These are phyloP conservation scores for Phalaenopsis aphrodite DNA, from an alignment of 106 monocot species.

Conservation along the genomic window DNA sequence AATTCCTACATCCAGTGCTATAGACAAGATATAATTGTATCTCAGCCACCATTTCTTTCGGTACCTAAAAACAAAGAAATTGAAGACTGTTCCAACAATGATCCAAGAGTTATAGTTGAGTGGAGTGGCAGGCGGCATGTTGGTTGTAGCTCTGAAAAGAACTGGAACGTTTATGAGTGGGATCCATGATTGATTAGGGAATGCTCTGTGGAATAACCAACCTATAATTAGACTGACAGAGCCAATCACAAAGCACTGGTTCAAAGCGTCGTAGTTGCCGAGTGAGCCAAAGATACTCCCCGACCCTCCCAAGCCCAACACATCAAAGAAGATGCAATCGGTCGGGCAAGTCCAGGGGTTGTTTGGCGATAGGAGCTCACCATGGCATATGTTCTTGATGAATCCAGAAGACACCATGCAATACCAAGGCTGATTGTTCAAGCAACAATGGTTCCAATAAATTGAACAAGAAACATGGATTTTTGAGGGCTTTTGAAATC, in stretches of 20 bases:
- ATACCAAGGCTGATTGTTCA: conserved; percentile 69
- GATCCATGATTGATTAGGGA: conserved; percentile 67
- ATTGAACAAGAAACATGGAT: conserved; percentile 92
- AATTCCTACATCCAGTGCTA: conserved; percentile 56
- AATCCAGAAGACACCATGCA: conserved; percentile 85
- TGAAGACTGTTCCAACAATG: conserved; percentile 59
- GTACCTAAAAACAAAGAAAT: conserved; percentile 77
- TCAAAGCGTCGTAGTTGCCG: conserved; percentile 21
- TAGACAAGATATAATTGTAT: conserved; percentile 71
- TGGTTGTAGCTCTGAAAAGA: conserved; percentile 67
- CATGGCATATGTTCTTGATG: conserved; percentile 66
- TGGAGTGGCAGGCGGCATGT: conserved; percentile 80
- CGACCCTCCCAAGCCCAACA: conserved; percentile 46
- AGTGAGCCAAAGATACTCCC: conserved; percentile 15
- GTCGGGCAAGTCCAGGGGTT: conserved; percentile 92
- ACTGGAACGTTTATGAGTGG: conserved; percentile 76
- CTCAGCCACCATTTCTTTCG: conserved; percentile 75
- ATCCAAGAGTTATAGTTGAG: conserved; percentile 78
- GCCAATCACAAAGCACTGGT: conserved; percentile 81
- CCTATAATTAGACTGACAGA: conserved; percentile 60
- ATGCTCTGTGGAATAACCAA: conserved; percentile 62
- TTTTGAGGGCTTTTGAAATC: conserved; percentile 92
- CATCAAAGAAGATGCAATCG: conserved; percentile 89
- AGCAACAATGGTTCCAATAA: conserved; percentile 70
- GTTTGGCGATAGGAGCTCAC: conserved; percentile 37